These are phyloP conservation scores for Wickerhamiella shivajii DNA, from an alignment of 805 yeast genomes.

Conservation along the genomic window DNA sequence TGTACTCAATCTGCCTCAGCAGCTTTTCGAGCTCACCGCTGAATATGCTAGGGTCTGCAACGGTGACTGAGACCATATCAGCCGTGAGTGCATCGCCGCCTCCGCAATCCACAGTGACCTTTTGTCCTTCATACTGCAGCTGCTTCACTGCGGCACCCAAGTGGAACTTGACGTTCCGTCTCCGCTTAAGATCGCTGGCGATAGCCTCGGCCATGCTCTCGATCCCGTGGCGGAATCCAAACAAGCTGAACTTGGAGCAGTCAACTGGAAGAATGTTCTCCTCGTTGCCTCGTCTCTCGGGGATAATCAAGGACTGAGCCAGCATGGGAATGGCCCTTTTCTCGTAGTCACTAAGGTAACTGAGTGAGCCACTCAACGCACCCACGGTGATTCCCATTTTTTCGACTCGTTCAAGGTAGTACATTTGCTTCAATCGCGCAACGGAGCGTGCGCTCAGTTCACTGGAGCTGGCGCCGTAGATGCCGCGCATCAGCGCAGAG, in stretches of 20 bases:
- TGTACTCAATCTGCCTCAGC: constrained; percentile 32
- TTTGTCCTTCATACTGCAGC: constrained; percentile 1
- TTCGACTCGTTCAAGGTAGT: constrained; percentile 36
- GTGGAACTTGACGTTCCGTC: constrained; percentile 16
- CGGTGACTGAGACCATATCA: constrained; percentile 15
- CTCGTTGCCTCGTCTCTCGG: constrained; percentile 8
- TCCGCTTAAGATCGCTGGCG: constrained; percentile 14
- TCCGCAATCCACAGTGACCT: constrained; percentile 4
- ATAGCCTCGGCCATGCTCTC: constrained; percentile 18
- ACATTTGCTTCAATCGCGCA: constrained; percentile 42
- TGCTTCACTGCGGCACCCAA: constrained; percentile 11
- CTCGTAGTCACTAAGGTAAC: constrained; percentile 18
- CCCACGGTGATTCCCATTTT: constrained; percentile 41
- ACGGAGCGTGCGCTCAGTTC: constrained; percentile 44
- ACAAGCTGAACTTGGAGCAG: constrained; percentile 13
- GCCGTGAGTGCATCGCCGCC: constrained; percentile 1
- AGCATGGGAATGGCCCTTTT: constrained; percentile 18
- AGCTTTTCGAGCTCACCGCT: background rate
- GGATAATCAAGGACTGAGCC: constrained; percentile 5
- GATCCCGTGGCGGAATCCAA: constrained; percentile 20
- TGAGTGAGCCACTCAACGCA: constrained; percentile 25
- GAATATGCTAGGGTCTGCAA: constrained; percentile 12
- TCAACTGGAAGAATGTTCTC: constrained; percentile 2
- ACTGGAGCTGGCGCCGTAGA: constrained; percentile 73
- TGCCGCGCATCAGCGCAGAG: constrained; percentile 78